Base-by-base conservation (phyloP, 345 rosid genomes). In the Brassica carinata region DNA sequence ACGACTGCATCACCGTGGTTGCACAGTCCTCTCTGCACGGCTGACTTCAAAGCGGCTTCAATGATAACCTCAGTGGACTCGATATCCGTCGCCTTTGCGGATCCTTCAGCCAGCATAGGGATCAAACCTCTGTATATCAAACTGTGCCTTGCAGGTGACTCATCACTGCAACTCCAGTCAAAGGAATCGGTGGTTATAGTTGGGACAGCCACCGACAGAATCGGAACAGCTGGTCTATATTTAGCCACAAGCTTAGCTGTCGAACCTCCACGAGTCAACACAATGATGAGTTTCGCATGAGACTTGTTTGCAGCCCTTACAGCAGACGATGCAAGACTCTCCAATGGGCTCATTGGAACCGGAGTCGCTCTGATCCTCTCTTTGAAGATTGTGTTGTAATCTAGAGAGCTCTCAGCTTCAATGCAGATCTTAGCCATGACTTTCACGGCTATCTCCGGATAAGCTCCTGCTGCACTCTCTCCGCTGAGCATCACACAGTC, bases 401-500 rank as follows among this genome's bases (percentile, higher is more conserved):
- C 98, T 6, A 93, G 95, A 7, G 98, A 93, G 30, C 93, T 87
- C 76, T 93, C 93, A 4, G 98, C 97, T 80, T 93, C 97, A 0
- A 90, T 81, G 77, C 98, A 91, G 78, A 91, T 93, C 73, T 82
- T 85, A 26, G 91, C 91, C 97, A 93, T 93, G 27, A 86, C 89
- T 84, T 90, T 93, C 68, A 93, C 98, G 30, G 98, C 98, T 76
- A 93, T 75, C 79, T 91, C 93, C 0, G 97, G 98, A 70, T 93
- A 93, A 59, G 98, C 97, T 38, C 95, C 94, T 83, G 97, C 97
- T 76, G 98, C 58, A 7, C 97, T 91, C 90, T 93, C 98, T 0
- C 98, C 96, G 10, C 94, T 91, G 29, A 91, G 97, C 97, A 93
- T 93, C 31, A 93, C 94, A 78, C 98, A 93, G 65, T 91, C 98